Conservation (phyloP, 2,329 filamentous ascomycete genomes). For the Penicillium hesseltinei region DNA sequence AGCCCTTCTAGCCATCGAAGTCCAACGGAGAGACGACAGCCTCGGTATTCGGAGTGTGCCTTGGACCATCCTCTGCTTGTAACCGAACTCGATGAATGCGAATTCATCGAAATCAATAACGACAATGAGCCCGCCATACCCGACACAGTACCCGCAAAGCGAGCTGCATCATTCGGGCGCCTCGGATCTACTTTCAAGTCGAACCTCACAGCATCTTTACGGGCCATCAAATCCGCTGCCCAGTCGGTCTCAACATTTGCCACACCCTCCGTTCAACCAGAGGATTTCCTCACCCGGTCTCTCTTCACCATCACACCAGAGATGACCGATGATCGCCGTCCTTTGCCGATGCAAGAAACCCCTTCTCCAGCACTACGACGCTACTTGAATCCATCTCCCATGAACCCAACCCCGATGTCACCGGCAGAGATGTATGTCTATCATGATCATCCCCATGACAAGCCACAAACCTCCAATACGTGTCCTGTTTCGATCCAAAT, state of each 20-base stretch:
- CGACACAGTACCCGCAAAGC: slow-evolving; percentile 16
- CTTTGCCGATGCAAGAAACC: slow-evolving; percentile 52
- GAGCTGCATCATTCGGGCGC: slow-evolving; percentile 36
- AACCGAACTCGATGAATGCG: slow-evolving; percentile 26
- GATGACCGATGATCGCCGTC: slow-evolving; percentile 61
- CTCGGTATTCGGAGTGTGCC: slow-evolving; percentile 54
- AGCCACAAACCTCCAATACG: slow-evolving; percentile 28
- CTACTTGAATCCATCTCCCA: slow-evolving; percentile 58
- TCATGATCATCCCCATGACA: slow-evolving; percentile 40
- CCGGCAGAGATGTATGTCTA: slow-evolving; percentile 48
- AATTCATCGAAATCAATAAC: slow-evolving; percentile 22
- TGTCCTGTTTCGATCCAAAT: slow-evolving; percentile 60
- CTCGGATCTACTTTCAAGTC: slow-evolving; percentile 57
- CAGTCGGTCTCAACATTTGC: slow-evolving; percentile 61
- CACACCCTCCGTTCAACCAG: slow-evolving; percentile 51
- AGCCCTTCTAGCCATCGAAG: slow-evolving; percentile 41
- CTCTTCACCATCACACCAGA: slow-evolving; percentile 55
- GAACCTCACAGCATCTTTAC: slow-evolving; percentile 61
- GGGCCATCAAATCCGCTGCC: slow-evolving; percentile 60
- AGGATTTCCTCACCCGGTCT: slow-evolving; percentile 61
- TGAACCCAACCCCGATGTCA: slow-evolving; percentile 45
- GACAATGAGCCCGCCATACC: slow-evolving; percentile 11
- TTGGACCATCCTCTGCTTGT: slow-evolving; percentile 58
- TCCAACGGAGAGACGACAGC: slow-evolving; percentile 42
- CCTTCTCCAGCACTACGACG: slow-evolving; percentile 58